Evolutionary conservation across 2,329 filamentous ascomycete species (phyloP).

Genomic region (Cladosporium velox): DNA sequence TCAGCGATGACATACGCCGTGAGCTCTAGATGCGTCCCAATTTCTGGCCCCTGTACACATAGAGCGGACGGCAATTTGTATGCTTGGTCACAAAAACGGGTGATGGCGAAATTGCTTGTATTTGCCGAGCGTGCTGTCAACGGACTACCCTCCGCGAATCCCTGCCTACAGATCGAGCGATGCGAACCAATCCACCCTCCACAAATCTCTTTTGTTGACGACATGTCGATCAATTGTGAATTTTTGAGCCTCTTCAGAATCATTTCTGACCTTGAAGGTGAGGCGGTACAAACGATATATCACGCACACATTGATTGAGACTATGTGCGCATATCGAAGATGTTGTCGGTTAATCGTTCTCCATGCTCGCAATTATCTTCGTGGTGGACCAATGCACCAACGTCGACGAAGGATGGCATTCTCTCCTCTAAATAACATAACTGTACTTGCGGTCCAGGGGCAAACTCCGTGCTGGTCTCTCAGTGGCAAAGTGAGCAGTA

Average conservation of each 20-base stretch:
- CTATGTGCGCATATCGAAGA: not conserved
- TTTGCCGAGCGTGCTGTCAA: not conserved
- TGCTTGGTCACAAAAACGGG: not conserved
- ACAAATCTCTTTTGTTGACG: not conserved
- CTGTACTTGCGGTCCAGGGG: no score
- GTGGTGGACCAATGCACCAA: not conserved
- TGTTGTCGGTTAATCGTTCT: not conserved
- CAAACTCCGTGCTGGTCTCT: no score
- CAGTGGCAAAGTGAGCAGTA: no score
- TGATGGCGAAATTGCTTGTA: constrained; percentile 7
- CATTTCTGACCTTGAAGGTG: not conserved
- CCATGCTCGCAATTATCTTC: not conserved
- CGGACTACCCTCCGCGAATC: constrained; percentile 7
- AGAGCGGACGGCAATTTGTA: not conserved
- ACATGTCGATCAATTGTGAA: not conserved
- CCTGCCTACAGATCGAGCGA: constrained; percentile 6
- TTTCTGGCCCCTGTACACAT: not conserved
- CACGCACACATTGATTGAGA: no score
- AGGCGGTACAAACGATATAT: no score
- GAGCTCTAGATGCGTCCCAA: not conserved
- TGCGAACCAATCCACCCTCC: not conserved
- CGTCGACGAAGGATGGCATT: not conserved
- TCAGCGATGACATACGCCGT: not conserved
- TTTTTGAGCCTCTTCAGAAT: not conserved
- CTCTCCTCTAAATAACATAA: not conserved